Evolutionary conservation across 2,329 filamentous ascomycete genomes (phyloP), one percentile per base, ranked within the genome.

Genomic region (Fusarium anthophilum): DNA sequence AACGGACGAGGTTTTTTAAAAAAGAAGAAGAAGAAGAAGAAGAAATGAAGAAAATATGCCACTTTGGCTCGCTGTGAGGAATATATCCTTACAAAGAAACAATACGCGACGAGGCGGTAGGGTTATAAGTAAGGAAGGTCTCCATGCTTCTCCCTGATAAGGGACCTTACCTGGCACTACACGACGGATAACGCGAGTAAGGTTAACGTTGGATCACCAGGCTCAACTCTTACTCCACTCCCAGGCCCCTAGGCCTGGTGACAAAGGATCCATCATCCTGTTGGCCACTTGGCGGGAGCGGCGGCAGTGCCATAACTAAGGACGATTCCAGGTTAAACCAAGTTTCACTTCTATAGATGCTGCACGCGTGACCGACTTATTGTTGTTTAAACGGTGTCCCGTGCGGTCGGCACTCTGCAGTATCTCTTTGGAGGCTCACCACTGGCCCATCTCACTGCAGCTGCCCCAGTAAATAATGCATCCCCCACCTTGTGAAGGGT

Each of bases 331-430:
- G 35, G 28, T 39, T 63, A 69, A 69, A 53, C 39, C 66, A 54
- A 58, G 59, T 66, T 70, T 70, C 67, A 32, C 22, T 28, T 51
- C 56, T 70, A 39, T 54, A 50, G 60, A 70, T 70, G 38, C 47
- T 70, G 59, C 66, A 70, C 66, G 53, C 66, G 53, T 70, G 67
- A 70, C 67, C 66, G 66, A 43, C 57, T 59, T 35, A 39, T 50
- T 54, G 59, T 30, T 63, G 51, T 59, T 70, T 53, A 35, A 48
- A 70, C 35, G 37, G 53, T 26, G 60, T 70, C 67, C 41, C 67
- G 66, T 70, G 67, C 59, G 66, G 47, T 28, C 20, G 26, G 45
- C 45, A 48, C 45, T 48, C 32, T 41, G 15, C 39, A 14, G 45
- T 44, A 28, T 62, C 30, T 44, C 24, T 35, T 30, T 57, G 24